A percentile compares a stretch with the other conserved stretches of the same genome.
phyloP scores from a whole-genome alignment of 495 filamentous ascomycete genomes.

The Neurospora sp. region DNA sequence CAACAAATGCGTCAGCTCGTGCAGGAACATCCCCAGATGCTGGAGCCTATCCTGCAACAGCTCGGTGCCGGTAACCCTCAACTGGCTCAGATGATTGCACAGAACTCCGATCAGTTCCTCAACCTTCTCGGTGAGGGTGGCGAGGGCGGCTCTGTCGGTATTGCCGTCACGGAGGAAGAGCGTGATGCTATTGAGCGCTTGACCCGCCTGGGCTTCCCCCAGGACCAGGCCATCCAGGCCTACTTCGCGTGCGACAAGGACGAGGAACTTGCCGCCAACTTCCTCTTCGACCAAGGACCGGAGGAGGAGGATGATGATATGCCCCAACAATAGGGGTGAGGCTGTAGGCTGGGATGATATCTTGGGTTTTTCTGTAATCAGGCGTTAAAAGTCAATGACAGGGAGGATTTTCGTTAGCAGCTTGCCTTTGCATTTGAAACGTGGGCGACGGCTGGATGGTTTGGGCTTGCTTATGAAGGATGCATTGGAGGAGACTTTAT shows the following conservation, averaged over 20 bases:
- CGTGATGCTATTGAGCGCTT: constrained; percentile 91
- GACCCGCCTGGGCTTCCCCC: constrained; percentile 81
- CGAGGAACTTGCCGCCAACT: constrained; percentile 94
- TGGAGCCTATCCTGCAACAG: constrained; percentile 93
- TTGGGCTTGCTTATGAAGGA: neutral
- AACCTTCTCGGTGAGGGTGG: constrained; percentile 74
- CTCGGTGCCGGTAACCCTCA: constrained; percentile 93
- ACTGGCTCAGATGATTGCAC: constrained; percentile 78
- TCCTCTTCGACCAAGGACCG: constrained; percentile 83
- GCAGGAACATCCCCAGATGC: constrained; percentile 94
- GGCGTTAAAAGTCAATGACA: neutral
- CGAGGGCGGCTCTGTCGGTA: constrained; percentile 72
- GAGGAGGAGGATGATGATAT: constrained; percentile 68
- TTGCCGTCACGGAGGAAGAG: constrained; percentile 90
- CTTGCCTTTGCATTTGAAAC: neutral
- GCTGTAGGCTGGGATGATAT: neutral
- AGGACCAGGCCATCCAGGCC: constrained; percentile 90
- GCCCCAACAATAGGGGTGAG: constrained; percentile 15
- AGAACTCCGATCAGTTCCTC: constrained; percentile 87
- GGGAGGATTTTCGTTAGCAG: neutral
- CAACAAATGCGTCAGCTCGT: constrained; percentile 95
- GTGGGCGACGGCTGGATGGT: neutral
- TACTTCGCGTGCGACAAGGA: constrained; percentile 99
- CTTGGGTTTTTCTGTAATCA: neutral
- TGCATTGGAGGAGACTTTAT: neutral